Conservation (phyloP, 2,329 filamentous ascomycete genomes). For the Penicillium sp. region DNA sequence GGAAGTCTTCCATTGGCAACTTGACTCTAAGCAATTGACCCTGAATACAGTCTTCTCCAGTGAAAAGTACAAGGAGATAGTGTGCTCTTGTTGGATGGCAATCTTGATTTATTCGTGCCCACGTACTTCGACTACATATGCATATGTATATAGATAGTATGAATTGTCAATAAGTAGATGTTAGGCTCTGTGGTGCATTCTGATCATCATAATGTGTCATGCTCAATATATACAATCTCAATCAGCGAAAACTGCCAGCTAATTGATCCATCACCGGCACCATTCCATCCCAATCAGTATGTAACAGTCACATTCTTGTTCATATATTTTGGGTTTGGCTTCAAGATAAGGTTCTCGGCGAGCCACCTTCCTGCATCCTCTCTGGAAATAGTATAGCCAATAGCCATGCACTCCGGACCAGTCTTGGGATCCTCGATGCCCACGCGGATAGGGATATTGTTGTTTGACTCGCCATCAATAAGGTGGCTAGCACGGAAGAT, state of each 20-base stretch:
- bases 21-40: too few relatives aligned
- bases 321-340: not conserved
- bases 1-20: too few relatives aligned
- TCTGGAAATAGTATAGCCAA: constrained; percentile 36
- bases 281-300: not conserved
- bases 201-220: not conserved
- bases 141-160: not conserved
- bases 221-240: not conserved
- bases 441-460: constrained; percentile 18
- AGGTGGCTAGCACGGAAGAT: constrained; percentile 38
- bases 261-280: not conserved
- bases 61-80: too few relatives aligned
- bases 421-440: constrained; percentile 27
- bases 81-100: too few relatives aligned
- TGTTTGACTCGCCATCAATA: constrained; percentile 28
- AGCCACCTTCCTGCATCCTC: constrained; percentile 30
- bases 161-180: not conserved
- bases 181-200: not conserved
- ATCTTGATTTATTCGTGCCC: too few relatives aligned
- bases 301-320: constrained; percentile 7
- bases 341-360: constrained; percentile 10
- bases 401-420: constrained; percentile 29
- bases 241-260: not conserved
- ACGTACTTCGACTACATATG: not conserved
- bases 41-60: too few relatives aligned